phyloP scores from a whole-genome alignment of 208 protist genomes.

The Trichomonas tenax region DNA sequence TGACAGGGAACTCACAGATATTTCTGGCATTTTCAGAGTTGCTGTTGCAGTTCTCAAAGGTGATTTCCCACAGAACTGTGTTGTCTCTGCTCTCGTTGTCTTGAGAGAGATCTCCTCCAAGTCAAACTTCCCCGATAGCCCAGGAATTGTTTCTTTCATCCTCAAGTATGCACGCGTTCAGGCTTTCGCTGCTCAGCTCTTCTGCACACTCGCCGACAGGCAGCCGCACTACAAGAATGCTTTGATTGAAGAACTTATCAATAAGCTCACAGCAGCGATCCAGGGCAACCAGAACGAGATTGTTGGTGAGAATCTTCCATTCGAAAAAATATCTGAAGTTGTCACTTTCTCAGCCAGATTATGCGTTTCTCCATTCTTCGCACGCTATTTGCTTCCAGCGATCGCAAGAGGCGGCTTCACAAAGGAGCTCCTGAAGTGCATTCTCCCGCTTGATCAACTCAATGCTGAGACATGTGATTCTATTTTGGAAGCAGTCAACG shows the following conservation, averaged over 20 bases:
- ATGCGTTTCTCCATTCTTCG: background rate
- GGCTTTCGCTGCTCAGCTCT: background rate
- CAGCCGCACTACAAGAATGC: background rate
- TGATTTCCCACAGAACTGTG: background rate
- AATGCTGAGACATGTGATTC: background rate
- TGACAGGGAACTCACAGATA: background rate
- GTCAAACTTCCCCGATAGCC: background rate
- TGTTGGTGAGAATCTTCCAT: background rate
- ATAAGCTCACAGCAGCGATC: background rate
- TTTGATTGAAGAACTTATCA: background rate
- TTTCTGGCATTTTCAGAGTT: background rate
- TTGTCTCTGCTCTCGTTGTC: background rate
- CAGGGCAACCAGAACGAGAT: background rate
- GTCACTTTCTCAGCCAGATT: background rate
- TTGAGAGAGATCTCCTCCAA: background rate
- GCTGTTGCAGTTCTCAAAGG: background rate
- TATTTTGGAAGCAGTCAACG: background rate
- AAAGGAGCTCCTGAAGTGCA: background rate
- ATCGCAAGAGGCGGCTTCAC: background rate
- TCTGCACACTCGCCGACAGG: background rate
- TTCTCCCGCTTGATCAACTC: background rate
- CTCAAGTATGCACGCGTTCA: background rate
- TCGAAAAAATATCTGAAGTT: background rate
- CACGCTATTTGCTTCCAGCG: background rate
- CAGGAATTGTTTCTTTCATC: background rate